A percentile compares a stretch with the other conserved stretches of the same genome.
phyloP scores from a whole-genome alignment of 139 green algal species.

The Mychonastes homosphaera region DNA sequence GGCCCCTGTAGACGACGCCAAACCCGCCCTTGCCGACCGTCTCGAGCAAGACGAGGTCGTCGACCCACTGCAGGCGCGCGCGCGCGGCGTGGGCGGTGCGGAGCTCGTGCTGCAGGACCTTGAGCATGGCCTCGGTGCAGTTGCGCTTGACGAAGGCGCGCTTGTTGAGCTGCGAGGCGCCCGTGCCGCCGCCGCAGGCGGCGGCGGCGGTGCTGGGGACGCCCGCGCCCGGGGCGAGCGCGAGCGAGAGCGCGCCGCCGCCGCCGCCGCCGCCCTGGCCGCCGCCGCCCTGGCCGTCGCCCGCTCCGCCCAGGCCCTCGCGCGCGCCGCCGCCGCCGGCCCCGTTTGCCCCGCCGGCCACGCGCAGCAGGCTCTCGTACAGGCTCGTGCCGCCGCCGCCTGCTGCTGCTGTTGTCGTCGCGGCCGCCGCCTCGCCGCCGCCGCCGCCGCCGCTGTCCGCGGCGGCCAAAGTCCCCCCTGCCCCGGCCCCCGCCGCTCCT shows the following conservation, averaged over 20 bases:
- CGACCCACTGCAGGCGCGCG: constrained; percentile 37
- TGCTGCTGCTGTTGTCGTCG: neutral
- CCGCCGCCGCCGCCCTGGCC: neutral
- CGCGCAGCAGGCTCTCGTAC: neutral
- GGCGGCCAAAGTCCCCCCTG: neutral
- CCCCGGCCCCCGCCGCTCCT: neutral
- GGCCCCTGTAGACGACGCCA: constrained; percentile 52
- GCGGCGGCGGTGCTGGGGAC: constrained; percentile 10
- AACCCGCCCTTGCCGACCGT: constrained; percentile 51
- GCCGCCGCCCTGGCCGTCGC: neutral
- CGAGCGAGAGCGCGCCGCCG: neutral
- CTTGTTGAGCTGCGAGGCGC: constrained; percentile 19
- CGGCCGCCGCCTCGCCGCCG: neutral
- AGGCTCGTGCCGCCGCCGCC: neutral
- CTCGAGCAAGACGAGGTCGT: constrained; percentile 39
- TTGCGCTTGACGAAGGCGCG: constrained; percentile 40
- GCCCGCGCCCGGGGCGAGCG: neutral
- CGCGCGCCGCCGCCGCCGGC: constrained; percentile 2
- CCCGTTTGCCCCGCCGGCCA: neutral
- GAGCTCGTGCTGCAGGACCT: constrained; percentile 54
- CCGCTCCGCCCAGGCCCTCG: neutral
- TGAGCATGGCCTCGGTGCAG: constrained; percentile 53
- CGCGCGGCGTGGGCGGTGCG: constrained; percentile 38
- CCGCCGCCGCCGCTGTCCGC: neutral
- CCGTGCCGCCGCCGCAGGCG: constrained; percentile 4